Evolutionary conservation across 2,329 filamentous ascomycete genomes (phyloP), one percentile per base, ranked within the genome.

Genomic region (Neonectria magnoliae): DNA sequence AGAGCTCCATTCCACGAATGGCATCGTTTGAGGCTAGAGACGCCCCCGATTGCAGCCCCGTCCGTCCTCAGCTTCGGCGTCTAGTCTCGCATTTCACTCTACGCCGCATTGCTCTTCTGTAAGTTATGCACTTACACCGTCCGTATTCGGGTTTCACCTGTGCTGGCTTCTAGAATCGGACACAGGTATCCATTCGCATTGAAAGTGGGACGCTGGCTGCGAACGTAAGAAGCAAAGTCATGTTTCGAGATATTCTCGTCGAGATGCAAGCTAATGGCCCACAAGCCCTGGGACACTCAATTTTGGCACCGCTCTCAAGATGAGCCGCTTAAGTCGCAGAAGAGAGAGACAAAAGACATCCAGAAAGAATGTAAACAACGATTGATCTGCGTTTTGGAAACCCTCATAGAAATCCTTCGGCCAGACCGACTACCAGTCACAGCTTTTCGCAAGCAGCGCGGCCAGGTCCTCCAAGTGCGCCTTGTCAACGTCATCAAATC

Each of bases 401-500:
- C 53, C 44, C 42, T 25, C 31, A 25, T 16, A 5, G 33, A 16
- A 36, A 38, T 38, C 36, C 6, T n/a, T n/a, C 36, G 7, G 14
- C 5, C 36, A 38, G 11, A 36, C 59, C 71, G 31, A 44, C 59
- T 73, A 88, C 90, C 91, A 94, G 77, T 92, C 89, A 76, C 91
- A 93, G 57, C 85, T 84, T 64, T 76, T 81, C 1, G 81, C 85
- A 27, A 93, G 75, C 61, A 93, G 70, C 14, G 71, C 80, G 0
- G 90, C 91, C 73, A 95, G 78, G 71, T 87, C 81, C 78, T 95
- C 91, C 64, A 96, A 77, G 69, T 87, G 87, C 65, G 75, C 77
- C 78, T 84, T 84, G 76, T 96, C 93, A 48, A 89, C 85, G 64
- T 87, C 83, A 69, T 93, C 88, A 69, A 94, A 94, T 0, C 92